These are phyloP conservation scores for Pilaira anomala DNA, from an alignment of 192 early-diverging fungal species.

Conservation along the genomic window DNA sequence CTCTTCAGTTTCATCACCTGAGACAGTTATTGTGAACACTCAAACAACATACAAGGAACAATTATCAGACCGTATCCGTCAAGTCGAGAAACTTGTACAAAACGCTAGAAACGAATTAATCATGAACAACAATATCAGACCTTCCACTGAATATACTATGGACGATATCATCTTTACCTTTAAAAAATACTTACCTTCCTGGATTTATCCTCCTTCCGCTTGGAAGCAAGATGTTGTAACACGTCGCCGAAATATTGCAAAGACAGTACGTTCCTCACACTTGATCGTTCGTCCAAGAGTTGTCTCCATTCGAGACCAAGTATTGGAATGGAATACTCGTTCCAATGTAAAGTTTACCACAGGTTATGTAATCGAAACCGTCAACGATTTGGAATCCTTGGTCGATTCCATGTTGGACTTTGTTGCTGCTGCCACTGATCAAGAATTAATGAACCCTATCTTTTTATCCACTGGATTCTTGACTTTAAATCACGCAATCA, in stretches of 20 bases:
- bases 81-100: not conserved
- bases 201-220: not conserved
- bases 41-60: too few species aligned
- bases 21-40: too few species aligned
- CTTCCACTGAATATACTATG: slow-evolving; percentile 1
- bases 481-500: too few species aligned
- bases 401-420: not conserved
- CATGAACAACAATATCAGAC: not conserved
- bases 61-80: too few species aligned
- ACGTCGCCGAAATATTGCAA: slow-evolving; percentile 8
- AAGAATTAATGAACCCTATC: not conserved
- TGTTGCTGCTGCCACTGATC: not conserved
- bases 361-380: not conserved
- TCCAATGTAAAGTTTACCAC: not conserved
- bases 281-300: not conserved
- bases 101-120: not conserved
- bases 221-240: slow-evolving; percentile 6
- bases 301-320: not conserved
- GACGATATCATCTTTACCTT: slow-evolving; percentile 4
- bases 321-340: not conserved
- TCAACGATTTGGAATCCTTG: not conserved
- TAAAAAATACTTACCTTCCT: not conserved
- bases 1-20: too few species aligned
- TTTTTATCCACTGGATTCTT: not conserved
- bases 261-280: not conserved